phyloP scores from a whole-genome alignment of 2,329 filamentous ascomycete genomes.

The Sporothrix curviconia region DNA sequence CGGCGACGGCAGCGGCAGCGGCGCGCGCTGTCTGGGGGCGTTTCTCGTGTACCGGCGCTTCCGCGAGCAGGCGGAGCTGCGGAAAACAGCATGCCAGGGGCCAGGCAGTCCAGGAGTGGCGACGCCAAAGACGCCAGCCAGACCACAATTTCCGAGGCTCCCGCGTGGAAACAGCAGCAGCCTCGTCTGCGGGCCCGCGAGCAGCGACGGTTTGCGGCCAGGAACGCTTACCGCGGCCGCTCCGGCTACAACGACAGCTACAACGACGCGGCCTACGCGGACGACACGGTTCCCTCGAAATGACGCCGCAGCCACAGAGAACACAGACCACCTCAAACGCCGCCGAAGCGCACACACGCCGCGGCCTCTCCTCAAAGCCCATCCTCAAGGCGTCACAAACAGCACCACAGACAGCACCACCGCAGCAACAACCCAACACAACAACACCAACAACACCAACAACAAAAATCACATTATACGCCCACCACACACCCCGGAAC shows the following conservation, averaged over 20 bases:
- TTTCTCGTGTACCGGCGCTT: slow-evolving; percentile 48
- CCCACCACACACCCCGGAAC: neutral
- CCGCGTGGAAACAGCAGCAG: slow-evolving; percentile 23
- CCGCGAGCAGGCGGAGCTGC: slow-evolving; percentile 33
- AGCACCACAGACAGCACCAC: neutral
- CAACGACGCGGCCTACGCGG: neutral
- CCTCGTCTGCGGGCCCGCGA: slow-evolving; percentile 17
- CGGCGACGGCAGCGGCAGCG: slow-evolving; percentile 22
- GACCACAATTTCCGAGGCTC: slow-evolving; percentile 10
- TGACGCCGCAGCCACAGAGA: no score
- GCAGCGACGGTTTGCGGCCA: slow-evolving; percentile 10
- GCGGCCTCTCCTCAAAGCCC: neutral
- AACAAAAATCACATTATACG: neutral
- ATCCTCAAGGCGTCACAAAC: neutral
- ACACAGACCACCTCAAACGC: neutral
- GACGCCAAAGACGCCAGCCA: neutral
- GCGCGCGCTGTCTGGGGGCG: slow-evolving; percentile 49
- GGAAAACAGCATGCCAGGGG: neutral
- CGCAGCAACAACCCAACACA: neutral
- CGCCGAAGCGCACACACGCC: neutral
- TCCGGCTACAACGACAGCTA: slow-evolving; percentile 9
- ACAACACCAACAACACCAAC: neutral
- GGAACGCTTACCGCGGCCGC: slow-evolving; percentile 15
- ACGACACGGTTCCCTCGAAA: slow-evolving; percentile 14
- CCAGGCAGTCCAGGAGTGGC: neutral